Evolutionary conservation across 306 rosid species (phyloP), one percentile per base, ranked within the genome.

Genomic region (Castanea sativa): DNA sequence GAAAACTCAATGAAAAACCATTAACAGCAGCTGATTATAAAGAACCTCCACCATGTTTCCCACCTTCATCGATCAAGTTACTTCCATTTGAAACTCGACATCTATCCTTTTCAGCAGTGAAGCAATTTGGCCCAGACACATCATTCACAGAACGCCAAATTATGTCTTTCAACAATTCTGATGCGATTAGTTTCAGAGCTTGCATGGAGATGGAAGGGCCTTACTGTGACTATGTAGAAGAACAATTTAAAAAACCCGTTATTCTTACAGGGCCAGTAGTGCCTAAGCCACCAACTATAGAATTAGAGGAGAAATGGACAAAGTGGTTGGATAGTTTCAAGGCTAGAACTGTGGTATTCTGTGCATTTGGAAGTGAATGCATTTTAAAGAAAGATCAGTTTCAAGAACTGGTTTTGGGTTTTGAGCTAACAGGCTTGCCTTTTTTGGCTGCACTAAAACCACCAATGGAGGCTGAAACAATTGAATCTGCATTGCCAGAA

Each of bases 351-450:
- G 80, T 83, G 6, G 74, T 86, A 1, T 86, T 53, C 77, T 80
- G 87, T 49, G 53, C 16, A 49, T 49, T 49, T 49, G 53, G 53
- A 12, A 49, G 53, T 49, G 53, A 49, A 49, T 61, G 81, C 83
- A 49, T 32, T 18, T 27, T 86, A 23, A 43, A 14, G 0, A 77
- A 74, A 52, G 61, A 71, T 18, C 83, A 78, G 21, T 75, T 86
- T n/a, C 74, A 77, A 20, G 83, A 86, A 55, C 6, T 86, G 32
- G 0, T 86, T 1, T 20, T 80, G 35, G 89, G 87, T n/a, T 73
- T 86, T 20, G 89, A 86, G 87, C 83, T 86, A 8, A 30, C 83
- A 0, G 78, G 78, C 6, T 19, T 55, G 29, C 89, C 89, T 3
- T 86, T 86, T 33, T 75, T 86, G 1, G 82, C 82, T 7, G 87